Evolutionary conservation across 1,284 basidiomycete species (phyloP), one percentile per base, ranked within the genome.

Genomic region (Rugiboletus extremiorientalis): DNA sequence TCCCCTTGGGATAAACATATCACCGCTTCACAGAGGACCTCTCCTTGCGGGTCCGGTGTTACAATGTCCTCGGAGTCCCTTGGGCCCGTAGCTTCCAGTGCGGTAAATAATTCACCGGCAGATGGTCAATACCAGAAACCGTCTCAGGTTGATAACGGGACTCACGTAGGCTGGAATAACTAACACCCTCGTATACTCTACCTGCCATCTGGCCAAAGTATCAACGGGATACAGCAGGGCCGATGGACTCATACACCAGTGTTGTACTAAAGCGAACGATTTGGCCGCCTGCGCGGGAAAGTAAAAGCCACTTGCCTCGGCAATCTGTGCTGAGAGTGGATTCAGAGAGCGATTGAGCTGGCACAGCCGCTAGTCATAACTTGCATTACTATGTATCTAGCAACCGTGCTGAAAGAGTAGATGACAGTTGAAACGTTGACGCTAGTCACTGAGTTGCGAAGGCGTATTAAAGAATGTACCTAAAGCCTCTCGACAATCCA

Each of bases 391-490:
- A n/a, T 51, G n/a, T 8, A 16, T 52, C 27, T 54, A 22, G 16
- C 33, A 38, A 53, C n/a, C 15, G 27, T 14, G 11, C 18, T 16
- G 25, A 52, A n/a, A 34, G 12, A 45, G 22, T 52, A 27, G 18
- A 15, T 37, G 7, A 27, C 37, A 25, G 27, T 36, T 36, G 38
- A n/a, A n/a, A 50, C 33, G 27, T 25, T 36, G 25, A 11, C 31
- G 12, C 31, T 31, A 31, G 12, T 33, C 25, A 37, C 11, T 25
- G 18, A 30, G n/a, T 22, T 25, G 5, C 20, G 23, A 22, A 41
- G 41, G 23, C 9, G 34, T 30, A 11, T 69, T 68, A 79, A 42
- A 78, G 61, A 15, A 81, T 60, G 63, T 82, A 84, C 50, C 81
- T 72, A 70, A 79, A 84, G 56, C 79, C 82, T 47, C 49, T 47